Evolutionary conservation across 2,329 filamentous ascomycete species (phyloP).

Genomic region (Xylaria sp.): DNA sequence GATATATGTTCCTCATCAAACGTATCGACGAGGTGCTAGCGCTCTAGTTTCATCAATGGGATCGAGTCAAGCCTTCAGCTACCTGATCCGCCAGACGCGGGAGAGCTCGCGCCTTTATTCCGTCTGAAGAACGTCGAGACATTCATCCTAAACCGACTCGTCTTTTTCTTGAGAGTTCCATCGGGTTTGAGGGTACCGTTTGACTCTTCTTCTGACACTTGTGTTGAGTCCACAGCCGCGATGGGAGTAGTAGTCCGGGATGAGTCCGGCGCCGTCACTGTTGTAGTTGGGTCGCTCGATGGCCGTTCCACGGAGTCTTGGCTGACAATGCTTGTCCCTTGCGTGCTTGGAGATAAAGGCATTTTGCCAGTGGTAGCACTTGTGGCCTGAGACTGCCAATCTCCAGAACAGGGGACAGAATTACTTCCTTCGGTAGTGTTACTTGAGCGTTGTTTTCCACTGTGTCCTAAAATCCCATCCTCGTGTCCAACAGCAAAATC

Average conservation of each 20-base stretch:
- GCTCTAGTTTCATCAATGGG: conserved; percentile 24
- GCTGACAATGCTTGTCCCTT: conserved; percentile 73
- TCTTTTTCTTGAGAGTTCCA: conserved; percentile 68
- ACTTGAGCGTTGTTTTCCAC: conserved; percentile 66
- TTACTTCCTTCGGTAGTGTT: conserved; percentile 71
- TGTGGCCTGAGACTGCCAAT: conserved; percentile 72
- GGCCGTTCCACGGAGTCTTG: conserved; percentile 66
- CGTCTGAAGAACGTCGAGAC: conserved; percentile 67
- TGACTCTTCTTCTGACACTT: conserved; percentile 52
- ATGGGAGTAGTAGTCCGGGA: conserved; percentile 48
- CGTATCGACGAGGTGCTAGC: conserved; percentile 19
- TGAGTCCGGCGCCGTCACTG: conserved; percentile 54
- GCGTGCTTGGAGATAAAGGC: conserved; percentile 72
- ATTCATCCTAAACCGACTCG: conserved; percentile 73
- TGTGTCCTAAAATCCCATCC: conserved; percentile 47
- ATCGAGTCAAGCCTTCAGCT: conserved; percentile 27
- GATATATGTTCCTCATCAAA: conserved; percentile 31
- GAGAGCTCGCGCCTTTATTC: conserved; percentile 59
- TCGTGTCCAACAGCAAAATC: conserved; percentile 61
- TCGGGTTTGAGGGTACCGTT: conserved; percentile 61
- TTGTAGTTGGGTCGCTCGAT: conserved; percentile 56
- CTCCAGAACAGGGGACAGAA: conserved; percentile 64
- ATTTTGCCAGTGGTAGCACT: conserved; percentile 72
- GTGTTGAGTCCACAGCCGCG: conserved; percentile 46
- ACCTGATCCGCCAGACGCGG: conserved; percentile 45